Conservation (phyloP, 257 asterid genomes). For the Nicotiana benthamiana region DNA sequence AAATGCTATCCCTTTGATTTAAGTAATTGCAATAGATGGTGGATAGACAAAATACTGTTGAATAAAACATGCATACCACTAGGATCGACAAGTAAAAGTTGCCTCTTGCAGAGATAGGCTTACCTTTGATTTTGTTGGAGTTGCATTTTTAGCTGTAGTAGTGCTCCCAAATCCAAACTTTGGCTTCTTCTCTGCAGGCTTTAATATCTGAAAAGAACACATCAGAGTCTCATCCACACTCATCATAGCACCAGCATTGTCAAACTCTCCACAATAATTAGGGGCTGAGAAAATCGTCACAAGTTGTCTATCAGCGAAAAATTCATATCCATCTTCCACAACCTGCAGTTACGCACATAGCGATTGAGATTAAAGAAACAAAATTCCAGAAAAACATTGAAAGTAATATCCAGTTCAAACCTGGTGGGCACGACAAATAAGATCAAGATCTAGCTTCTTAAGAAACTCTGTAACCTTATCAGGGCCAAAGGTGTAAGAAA, state of each 20-base stretch:
- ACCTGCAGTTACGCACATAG: constrained; percentile 12
- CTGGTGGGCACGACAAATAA: constrained; percentile 28
- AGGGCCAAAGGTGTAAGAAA: constrained; percentile 22
- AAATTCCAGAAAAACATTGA: background rate
- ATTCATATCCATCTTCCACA: constrained; percentile 25
- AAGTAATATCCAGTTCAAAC: constrained; percentile 7
- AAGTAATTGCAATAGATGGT: background rate
- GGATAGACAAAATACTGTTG: background rate
- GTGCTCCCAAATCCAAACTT: constrained; percentile 21
- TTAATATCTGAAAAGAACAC: constrained; percentile 25
- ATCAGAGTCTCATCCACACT: constrained; percentile 20
- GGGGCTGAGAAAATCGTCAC: constrained; percentile 4
- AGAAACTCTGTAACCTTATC: constrained; percentile 24
- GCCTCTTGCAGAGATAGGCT: background rate
- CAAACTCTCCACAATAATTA: constrained; percentile 5
- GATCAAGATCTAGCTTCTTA: constrained; percentile 24
- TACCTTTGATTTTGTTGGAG: constrained; percentile 19
- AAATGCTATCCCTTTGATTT: background rate
- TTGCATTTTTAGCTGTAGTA: constrained; percentile 12
- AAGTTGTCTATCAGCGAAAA: constrained; percentile 23
- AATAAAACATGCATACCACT: background rate
- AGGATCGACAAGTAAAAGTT: background rate
- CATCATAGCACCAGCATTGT: constrained; percentile 10
- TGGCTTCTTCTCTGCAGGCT: constrained; percentile 26
- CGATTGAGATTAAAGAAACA: background rate